A percentile compares a stretch with the other conserved stretches of the same genome.
These are phyloP conservation scores for Vigna hirtella DNA, from an alignment of 306 rosid genomes.

Conservation along the genomic window DNA sequence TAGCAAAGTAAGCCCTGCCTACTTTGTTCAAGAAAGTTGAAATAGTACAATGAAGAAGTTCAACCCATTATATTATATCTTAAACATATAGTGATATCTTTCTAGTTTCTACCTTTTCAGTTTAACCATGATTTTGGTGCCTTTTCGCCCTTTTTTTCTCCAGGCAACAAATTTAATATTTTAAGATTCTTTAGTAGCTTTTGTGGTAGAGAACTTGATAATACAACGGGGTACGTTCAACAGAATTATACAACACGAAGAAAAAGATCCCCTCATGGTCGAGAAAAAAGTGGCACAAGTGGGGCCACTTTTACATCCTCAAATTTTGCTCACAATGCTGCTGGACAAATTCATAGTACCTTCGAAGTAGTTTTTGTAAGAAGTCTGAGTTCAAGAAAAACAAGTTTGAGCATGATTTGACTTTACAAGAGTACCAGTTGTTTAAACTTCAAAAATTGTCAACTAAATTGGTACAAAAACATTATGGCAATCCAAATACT, in stretches of 20 bases:
- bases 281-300: conserved; percentile 49
- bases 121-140: conserved; percentile 43
- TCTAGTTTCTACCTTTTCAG: conserved; percentile 45
- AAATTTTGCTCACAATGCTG: conserved; percentile 28
- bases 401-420: conserved; percentile 49
- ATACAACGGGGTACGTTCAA: conserved; percentile 48
- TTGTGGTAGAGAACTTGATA: conserved; percentile 55
- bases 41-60: conserved; percentile 31
- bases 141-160: conserved; percentile 43
- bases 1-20: conserved; percentile 47
- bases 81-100: conserved; percentile 27
- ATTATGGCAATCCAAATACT: conserved; percentile 42
- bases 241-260: conserved; percentile 46
- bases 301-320: conserved; percentile 50
- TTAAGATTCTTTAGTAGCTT: conserved; percentile 45
- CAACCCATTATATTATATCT: conserved; percentile 30
- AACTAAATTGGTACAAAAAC: conserved; percentile 65
- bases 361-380: conserved; percentile 37
- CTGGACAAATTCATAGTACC: conserved; percentile 42
- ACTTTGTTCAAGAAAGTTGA: conserved; percentile 41
- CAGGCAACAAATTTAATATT: conserved; percentile 44
- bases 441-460: conserved; percentile 47
- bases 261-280: conserved; percentile 43
- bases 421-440: conserved; percentile 51
- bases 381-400: conserved; percentile 5